Conservation (phyloP, 2,329 filamentous ascomycete genomes). For the Tolypocladium amazonense region DNA sequence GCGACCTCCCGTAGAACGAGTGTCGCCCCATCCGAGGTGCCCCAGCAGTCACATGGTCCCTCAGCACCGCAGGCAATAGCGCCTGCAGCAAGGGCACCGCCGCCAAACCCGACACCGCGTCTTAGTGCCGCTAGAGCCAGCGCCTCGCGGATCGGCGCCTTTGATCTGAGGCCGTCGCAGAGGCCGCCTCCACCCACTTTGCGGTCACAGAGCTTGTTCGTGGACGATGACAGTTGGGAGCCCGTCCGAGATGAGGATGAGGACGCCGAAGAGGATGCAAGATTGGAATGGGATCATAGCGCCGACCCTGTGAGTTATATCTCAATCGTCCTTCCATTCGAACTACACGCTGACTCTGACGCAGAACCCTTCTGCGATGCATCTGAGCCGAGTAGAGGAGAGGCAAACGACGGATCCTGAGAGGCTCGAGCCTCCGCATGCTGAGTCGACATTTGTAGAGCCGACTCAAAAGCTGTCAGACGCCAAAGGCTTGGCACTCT, state of each 20-base stretch:
- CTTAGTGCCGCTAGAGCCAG: slow-evolving; percentile 22
- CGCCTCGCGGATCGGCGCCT: slow-evolving; percentile 23
- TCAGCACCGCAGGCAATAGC: slow-evolving; percentile 7
- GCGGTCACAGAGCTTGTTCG: slow-evolving; percentile 58
- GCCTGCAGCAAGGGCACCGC: slow-evolving; percentile 13
- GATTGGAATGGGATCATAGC: slow-evolving; percentile 65
- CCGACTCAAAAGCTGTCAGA: slow-evolving; percentile 68
- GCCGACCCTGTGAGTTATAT: slow-evolving; percentile 43
- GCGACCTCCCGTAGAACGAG: slow-evolving; percentile 34
- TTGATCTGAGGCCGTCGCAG: slow-evolving; percentile 42
- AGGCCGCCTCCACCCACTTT: slow-evolving; percentile 44
- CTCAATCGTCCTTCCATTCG: neutral
- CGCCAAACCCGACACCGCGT: slow-evolving; percentile 21
- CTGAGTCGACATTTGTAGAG: slow-evolving; percentile 35
- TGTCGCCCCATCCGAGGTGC: slow-evolving; percentile 23
- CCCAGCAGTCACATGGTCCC: slow-evolving; percentile 9
- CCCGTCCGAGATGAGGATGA: slow-evolving; percentile 51
- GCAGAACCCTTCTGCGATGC: slow-evolving; percentile 33
- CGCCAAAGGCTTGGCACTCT: slow-evolving; percentile 38
- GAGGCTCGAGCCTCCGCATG: slow-evolving; percentile 8
- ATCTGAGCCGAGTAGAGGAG: slow-evolving; percentile 28
- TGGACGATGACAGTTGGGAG: slow-evolving; percentile 71
- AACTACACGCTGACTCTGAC: slow-evolving; percentile 15
- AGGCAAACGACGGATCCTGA: slow-evolving; percentile 9
- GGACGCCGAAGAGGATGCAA: slow-evolving; percentile 53